phyloP scores from a whole-genome alignment of 306 rosid species.

The Cucurbita pepo region DNA sequence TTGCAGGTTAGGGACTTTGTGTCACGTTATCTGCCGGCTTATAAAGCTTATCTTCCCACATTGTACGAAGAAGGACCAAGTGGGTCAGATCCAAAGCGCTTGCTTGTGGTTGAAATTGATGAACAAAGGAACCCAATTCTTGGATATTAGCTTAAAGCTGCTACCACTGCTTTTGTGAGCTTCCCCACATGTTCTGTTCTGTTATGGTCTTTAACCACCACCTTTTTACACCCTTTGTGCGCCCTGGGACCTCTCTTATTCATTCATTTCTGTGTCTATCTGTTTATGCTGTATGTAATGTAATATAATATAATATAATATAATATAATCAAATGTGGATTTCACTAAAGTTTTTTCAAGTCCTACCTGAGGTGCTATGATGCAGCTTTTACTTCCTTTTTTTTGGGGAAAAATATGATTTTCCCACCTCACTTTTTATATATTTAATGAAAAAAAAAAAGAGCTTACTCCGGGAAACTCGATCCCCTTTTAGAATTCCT shows the following conservation, averaged over 20 bases:
- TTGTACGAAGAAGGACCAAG: slow-evolving; percentile 75
- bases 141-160: slow-evolving; percentile 15
- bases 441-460: too few species aligned
- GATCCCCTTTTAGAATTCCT: fast-evolving
- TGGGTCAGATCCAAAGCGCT: slow-evolving; percentile 60
- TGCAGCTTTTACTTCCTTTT: not conserved
- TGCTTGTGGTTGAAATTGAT: slow-evolving; percentile 65
- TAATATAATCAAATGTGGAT: not conserved
- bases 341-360: not conserved
- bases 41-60: slow-evolving; percentile 82
- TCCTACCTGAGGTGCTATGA: not conserved
- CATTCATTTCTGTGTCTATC: not conserved
- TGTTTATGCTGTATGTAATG: not conserved
- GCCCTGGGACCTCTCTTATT: not conserved
- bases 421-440: too few species aligned
- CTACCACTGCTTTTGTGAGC: not conserved
- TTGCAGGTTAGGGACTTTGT: slow-evolving; percentile 77
- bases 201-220: not conserved
- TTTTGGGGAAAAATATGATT: too few species aligned
- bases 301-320: too few species aligned
- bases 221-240: not conserved
- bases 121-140: slow-evolving; percentile 88
- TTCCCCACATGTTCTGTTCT: not conserved
- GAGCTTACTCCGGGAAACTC: too few species aligned
- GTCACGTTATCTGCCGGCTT: slow-evolving; percentile 87